A percentile compares a stretch with the other conserved stretches of the same genome.
These are phyloP conservation scores for Aspergillus conjunctus DNA, from an alignment of 495 filamentous ascomycete species.

Conservation along the genomic window DNA sequence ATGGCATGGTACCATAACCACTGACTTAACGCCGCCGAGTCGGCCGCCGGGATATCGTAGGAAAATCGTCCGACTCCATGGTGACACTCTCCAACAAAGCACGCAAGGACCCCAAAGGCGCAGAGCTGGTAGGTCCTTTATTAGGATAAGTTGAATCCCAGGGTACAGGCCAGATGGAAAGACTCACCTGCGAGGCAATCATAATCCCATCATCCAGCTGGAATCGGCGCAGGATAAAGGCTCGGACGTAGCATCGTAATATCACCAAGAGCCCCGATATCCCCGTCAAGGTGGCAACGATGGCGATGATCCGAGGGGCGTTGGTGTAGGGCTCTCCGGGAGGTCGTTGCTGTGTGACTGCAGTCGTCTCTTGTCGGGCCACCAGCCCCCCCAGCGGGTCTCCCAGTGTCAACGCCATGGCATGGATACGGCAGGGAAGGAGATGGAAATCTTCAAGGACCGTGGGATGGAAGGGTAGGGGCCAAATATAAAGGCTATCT, in stretches of 20 bases:
- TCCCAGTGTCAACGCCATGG: neutral
- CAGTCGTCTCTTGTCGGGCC: neutral
- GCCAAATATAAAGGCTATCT: too few species aligned
- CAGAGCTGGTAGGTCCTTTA: slow-evolving; percentile 10
- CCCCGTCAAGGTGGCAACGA: slow-evolving; percentile 23
- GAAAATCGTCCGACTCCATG: slow-evolving; percentile 23
- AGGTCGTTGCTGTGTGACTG: neutral
- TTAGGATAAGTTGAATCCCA: neutral
- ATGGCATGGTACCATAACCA: slow-evolving; percentile 25
- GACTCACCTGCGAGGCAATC: slow-evolving; percentile 20
- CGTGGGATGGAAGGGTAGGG: neutral
- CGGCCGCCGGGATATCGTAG: slow-evolving; percentile 10
- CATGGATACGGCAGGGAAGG: neutral
- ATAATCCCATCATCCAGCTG: slow-evolving; percentile 24
- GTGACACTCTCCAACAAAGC: slow-evolving; percentile 25
- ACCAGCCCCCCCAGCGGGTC: neutral
- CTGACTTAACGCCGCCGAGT: slow-evolving; percentile 8
- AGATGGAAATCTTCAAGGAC: neutral
- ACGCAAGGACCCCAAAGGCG: slow-evolving; percentile 23
- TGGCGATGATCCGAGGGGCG: slow-evolving; percentile 30
- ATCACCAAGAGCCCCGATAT: slow-evolving; percentile 19
- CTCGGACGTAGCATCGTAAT: slow-evolving; percentile 25
- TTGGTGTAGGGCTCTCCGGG: slow-evolving; percentile 20
- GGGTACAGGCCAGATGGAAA: too few species aligned
- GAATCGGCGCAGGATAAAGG: slow-evolving; percentile 22